Percentiles rank a stretch among this genome's conserved stretches.
These are phyloP conservation scores for Acer yangbiense DNA, from an alignment of 345 rosid genomes.

Conservation along the genomic window DNA sequence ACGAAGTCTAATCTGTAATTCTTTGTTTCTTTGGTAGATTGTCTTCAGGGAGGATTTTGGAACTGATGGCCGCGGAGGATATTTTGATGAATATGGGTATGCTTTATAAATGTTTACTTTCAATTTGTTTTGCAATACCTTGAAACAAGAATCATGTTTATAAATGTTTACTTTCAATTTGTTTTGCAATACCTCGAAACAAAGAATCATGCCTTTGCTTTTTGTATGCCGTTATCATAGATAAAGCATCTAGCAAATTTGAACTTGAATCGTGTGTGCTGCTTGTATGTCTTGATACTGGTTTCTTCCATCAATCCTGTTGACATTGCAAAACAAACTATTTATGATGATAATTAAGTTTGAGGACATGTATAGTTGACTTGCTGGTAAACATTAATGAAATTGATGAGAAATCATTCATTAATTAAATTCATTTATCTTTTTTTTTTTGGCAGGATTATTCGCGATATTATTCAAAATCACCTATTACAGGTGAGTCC, in stretches of 20 bases:
- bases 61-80: slow-evolving; percentile 99
- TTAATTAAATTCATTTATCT: slow-evolving; percentile 22
- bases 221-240: background rate
- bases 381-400: background rate
- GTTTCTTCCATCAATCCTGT: slow-evolving; percentile 6
- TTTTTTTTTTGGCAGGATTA: slow-evolving; percentile 63
- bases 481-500: slow-evolving; percentile 87
- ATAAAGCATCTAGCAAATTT: background rate
- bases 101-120: slow-evolving; percentile 11
- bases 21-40: slow-evolving; percentile 51
- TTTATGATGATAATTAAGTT: background rate
- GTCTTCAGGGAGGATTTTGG: slow-evolving; percentile 99
- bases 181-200: slow-evolving; percentile 5
- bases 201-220: background rate
- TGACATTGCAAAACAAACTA: slow-evolving; percentile 2
- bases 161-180: background rate
- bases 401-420: background rate
- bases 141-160: background rate
- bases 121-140: slow-evolving; percentile 2
- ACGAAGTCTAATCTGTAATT: background rate
- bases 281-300: background rate
- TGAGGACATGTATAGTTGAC: slow-evolving; percentile 10
- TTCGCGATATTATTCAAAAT: slow-evolving; percentile 97
- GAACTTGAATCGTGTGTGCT: background rate
- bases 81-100: slow-evolving; percentile 98